Evolutionary conservation across 208 protist genomes (phyloP).

Genomic region (Crithidia sp.): DNA sequence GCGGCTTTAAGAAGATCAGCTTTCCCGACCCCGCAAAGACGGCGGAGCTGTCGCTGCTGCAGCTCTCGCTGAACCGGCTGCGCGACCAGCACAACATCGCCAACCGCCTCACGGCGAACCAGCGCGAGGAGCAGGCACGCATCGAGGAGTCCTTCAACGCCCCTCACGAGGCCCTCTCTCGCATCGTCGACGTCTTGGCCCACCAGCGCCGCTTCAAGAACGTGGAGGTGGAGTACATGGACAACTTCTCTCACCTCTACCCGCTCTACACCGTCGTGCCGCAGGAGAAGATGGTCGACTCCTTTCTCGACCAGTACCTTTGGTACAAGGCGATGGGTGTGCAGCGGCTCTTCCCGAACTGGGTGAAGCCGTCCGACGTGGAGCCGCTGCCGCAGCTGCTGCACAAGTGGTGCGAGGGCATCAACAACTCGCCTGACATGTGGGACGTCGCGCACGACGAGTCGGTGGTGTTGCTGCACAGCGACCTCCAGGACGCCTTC

Average conservation of each 20-base stretch:
- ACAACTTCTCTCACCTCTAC: constrained; percentile 99
- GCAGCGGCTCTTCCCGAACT: constrained; percentile 99
- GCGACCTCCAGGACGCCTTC: constrained; percentile 97
- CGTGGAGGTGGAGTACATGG: constrained; percentile 99
- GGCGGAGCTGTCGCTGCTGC: constrained; percentile 99
- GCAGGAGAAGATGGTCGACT: constrained; percentile 99
- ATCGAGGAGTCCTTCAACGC: constrained; percentile 99
- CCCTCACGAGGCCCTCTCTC: constrained; percentile 98
- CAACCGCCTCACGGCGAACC: constrained; percentile 97
- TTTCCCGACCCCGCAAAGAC: constrained; percentile 99
- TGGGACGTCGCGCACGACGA: constrained; percentile 98
- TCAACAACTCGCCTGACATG: constrained; percentile 99
- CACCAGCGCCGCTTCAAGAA: constrained; percentile 99
- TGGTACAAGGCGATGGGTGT: constrained; percentile 99
- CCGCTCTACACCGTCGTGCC: constrained; percentile 99
- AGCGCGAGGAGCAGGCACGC: constrained; percentile 99
- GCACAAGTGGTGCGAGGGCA: constrained; percentile 99
- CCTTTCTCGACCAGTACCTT: constrained; percentile 99
- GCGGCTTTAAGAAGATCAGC: constrained; percentile 99
- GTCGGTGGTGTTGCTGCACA: constrained; percentile 98
- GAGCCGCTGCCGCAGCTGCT: constrained; percentile 99
- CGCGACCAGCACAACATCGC: constrained; percentile 99
- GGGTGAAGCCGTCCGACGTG: constrained; percentile 99
- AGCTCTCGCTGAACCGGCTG: constrained; percentile 99
- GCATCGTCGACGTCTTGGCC: constrained; percentile 99